Evolutionary conservation across 2,329 filamentous ascomycete species (phyloP).

Genomic region (Cladosporium austrohemisphaericum): DNA sequence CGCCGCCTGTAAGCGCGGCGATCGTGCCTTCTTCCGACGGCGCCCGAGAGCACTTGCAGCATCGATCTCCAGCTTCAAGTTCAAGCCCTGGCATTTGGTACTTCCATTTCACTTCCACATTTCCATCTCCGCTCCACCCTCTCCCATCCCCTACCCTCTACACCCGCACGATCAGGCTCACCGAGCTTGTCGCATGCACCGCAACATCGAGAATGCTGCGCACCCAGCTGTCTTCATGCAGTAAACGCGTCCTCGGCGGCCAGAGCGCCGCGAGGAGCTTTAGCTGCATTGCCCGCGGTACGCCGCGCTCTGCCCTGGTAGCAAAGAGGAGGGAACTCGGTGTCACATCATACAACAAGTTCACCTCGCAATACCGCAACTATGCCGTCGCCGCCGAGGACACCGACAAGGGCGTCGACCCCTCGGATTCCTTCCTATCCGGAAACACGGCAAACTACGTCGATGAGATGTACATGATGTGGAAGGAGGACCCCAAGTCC

Average conservation of each 20-base stretch:
- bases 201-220: slow-evolving; percentile 61
- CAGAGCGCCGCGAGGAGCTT: slow-evolving; percentile 47
- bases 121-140: too few relatives aligned
- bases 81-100: too few relatives aligned
- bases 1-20: too few relatives aligned
- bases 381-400: slow-evolving; percentile 60
- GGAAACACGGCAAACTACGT: slow-evolving; percentile 98
- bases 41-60: too few relatives aligned
- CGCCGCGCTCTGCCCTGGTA: slow-evolving; percentile 40
- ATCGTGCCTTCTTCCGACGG: too few relatives aligned
- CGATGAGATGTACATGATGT: slow-evolving; percentile 98
- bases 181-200: slow-evolving; percentile 14
- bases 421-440: slow-evolving; percentile 93
- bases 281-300: slow-evolving; percentile 37
- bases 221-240: slow-evolving; percentile 62
- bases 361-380: slow-evolving; percentile 46
- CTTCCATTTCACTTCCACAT: too few relatives aligned
- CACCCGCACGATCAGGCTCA: too few relatives aligned
- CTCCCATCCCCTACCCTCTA: too few relatives aligned
- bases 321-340: slow-evolving; percentile 48
- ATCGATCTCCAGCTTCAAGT: too few relatives aligned
- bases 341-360: slow-evolving; percentile 38
- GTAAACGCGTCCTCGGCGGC: slow-evolving; percentile 60
- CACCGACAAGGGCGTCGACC: slow-evolving; percentile 63
- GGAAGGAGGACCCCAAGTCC: slow-evolving; percentile 88